Evolutionary conservation across 176 grass and related monocot genomes (phyloP).

Genomic region (Carex scoparia): DNA sequence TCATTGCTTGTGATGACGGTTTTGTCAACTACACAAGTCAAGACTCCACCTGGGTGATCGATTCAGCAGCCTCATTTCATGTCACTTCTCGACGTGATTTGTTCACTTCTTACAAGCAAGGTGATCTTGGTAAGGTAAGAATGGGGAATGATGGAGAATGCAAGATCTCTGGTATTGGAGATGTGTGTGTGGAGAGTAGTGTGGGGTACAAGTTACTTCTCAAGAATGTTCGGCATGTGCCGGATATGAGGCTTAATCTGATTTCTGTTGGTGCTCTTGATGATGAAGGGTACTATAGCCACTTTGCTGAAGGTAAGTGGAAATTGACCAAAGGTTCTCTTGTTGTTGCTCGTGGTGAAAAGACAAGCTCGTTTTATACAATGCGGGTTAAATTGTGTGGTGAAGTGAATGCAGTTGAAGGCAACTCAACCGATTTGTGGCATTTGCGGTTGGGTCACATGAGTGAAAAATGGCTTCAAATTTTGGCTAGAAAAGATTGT

Average conservation of each 20-base stretch:
- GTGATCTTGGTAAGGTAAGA: neutral
- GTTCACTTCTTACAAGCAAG: neutral
- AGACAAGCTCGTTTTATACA: neutral
- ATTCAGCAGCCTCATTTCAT: neutral
- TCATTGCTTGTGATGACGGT: neutral
- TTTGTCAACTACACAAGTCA: neutral
- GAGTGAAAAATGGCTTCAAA: constrained; percentile 1
- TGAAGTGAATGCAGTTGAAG: neutral
- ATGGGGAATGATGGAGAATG: constrained; percentile 7
- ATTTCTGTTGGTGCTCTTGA: neutral
- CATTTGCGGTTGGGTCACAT: neutral
- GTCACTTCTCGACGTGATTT: neutral
- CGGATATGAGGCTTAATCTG: neutral
- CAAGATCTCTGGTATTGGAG: neutral
- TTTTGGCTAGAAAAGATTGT: neutral
- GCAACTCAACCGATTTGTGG: neutral
- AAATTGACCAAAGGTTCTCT: neutral
- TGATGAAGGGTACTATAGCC: neutral
- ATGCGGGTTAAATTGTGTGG: neutral
- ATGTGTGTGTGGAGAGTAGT: neutral
- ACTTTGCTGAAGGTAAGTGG: neutral
- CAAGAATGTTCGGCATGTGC: constrained; percentile 8
- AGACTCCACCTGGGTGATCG: neutral
- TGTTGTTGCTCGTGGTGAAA: neutral
- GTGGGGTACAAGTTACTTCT: neutral